Percentiles rank a stretch among this genome's conserved stretches.
Conservation (phyloP, 1,139 yeast genomes). For the Debaryomycetaceae sp. region DNA sequence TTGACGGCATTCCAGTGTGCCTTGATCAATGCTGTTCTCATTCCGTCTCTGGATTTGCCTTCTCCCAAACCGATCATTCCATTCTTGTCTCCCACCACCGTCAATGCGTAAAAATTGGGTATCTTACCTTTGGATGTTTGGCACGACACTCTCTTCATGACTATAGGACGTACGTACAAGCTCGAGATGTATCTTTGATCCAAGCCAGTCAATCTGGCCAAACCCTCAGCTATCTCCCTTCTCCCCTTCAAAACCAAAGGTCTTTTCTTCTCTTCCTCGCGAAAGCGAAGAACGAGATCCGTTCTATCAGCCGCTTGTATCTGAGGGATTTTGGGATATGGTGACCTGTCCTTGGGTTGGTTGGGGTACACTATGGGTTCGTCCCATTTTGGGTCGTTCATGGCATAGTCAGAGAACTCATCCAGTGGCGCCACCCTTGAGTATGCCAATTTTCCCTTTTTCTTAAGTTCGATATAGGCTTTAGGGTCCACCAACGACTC, state of each 20-base stretch:
- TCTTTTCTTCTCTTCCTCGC: conserved; percentile 14
- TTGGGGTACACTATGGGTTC: conserved; percentile 48
- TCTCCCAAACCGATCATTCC: conserved; percentile 97
- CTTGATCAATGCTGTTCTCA: conserved; percentile 72
- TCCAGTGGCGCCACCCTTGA: conserved; percentile 34
- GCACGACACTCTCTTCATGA: conserved; percentile 80
- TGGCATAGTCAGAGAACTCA: conserved; percentile 25
- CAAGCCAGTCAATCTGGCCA: conserved; percentile 72
- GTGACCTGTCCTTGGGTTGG: conserved; percentile 36
- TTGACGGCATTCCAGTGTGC: conserved; percentile 96
- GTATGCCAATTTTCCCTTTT: conserved; percentile 27
- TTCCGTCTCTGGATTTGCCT: conserved; percentile 83
- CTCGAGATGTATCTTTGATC: conserved; percentile 61
- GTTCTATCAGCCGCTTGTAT: conserved; percentile 39
- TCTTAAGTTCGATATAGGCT: conserved; percentile 38
- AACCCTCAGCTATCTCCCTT: conserved; percentile 48
- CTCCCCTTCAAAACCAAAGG: conserved; percentile 15
- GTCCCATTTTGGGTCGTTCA: conserved; percentile 42
- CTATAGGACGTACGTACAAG: conserved; percentile 63
- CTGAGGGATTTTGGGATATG: conserved; percentile 44
- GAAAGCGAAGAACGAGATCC: conserved; percentile 38
- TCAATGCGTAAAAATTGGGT: conserved; percentile 77
- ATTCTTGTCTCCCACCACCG: conserved; percentile 87
- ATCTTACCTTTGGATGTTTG: conserved; percentile 95
- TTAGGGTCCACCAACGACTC: conserved; percentile 71